A percentile compares a stretch with the other conserved stretches of the same genome.
These are phyloP conservation scores for Gaeumannomyces sp. DNA, from an alignment of 2,329 filamentous ascomycete species.

Conservation along the genomic window DNA sequence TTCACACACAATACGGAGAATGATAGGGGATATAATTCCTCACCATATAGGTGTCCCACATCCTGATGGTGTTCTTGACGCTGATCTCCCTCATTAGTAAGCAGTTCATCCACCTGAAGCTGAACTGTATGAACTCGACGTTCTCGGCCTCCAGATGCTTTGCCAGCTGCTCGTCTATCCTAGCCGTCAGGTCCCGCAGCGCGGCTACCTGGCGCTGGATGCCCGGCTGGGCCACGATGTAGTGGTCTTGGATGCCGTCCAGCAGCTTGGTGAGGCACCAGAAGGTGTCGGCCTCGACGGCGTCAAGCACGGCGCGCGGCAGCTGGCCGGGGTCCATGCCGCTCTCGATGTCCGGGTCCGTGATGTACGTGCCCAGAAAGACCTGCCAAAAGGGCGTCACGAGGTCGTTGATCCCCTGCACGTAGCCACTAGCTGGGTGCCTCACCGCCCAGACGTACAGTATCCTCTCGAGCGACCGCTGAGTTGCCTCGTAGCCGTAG, in stretches of 20 bases:
- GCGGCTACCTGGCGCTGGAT: constrained; percentile 91
- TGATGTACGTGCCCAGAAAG: constrained; percentile 89
- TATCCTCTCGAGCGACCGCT: constrained; percentile 88
- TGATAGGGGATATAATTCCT: constrained; percentile 25
- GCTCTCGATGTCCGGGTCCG: constrained; percentile 83
- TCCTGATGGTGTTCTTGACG: constrained; percentile 91
- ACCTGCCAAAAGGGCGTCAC: constrained; percentile 98
- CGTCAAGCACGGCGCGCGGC: constrained; percentile 83
- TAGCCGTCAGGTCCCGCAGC: constrained; percentile 79
- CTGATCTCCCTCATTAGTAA: constrained; percentile 96
- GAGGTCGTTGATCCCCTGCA: constrained; percentile 97
- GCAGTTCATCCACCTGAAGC: constrained; percentile 99
- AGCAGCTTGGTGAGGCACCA: constrained; percentile 97
- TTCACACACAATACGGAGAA: background rate
- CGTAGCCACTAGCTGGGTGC: constrained; percentile 94
- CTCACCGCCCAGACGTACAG: constrained; percentile 97
- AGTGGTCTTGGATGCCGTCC: constrained; percentile 99
- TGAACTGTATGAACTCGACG: constrained; percentile 98
- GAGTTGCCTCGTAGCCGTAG: constrained; percentile 93
- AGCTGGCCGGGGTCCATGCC: constrained; percentile 97
- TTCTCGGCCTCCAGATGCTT: constrained; percentile 86
- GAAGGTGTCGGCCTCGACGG: constrained; percentile 95
- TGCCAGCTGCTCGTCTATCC: constrained; percentile 78
- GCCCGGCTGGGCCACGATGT: constrained; percentile 94
- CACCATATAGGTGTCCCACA: constrained; percentile 99